Percentiles rank a stretch among this genome's conserved stretches.
phyloP scores from a whole-genome alignment of 2,329 filamentous ascomycete species.

The Colletotrichum aenigma region DNA sequence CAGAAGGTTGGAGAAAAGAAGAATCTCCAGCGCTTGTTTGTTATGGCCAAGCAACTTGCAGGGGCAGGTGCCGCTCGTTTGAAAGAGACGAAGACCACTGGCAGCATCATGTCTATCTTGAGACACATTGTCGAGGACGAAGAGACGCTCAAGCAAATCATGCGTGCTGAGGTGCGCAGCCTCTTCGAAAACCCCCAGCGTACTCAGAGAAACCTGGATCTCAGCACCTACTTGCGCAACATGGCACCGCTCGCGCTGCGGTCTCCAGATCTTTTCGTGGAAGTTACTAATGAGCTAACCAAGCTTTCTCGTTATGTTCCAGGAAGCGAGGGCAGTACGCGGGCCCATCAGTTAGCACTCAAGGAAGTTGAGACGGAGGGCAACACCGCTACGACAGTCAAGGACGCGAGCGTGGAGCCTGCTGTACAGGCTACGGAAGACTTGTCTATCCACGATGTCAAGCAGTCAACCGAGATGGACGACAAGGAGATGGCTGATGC shows the following conservation, averaged over 20 bases:
- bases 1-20: constrained; percentile 81
- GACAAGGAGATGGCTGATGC: constrained; percentile 68
- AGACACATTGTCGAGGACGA: constrained; percentile 96
- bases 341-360: constrained; percentile 41
- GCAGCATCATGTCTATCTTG: constrained; percentile 81
- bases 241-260: constrained; percentile 82
- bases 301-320: constrained; percentile 69
- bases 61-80: constrained; percentile 79
- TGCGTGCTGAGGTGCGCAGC: constrained; percentile 86
- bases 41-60: constrained; percentile 93
- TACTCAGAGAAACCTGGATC: constrained; percentile 66
- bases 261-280: constrained; percentile 83
- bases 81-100: constrained; percentile 53
- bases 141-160: constrained; percentile 86
- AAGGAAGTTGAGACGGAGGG: constrained; percentile 38
- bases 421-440: constrained; percentile 51
- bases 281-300: constrained; percentile 84
- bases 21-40: constrained; percentile 87
- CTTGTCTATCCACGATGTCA: constrained; percentile 56
- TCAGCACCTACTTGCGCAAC: constrained; percentile 73
- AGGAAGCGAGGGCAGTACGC: constrained; percentile 35
- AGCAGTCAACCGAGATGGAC: constrained; percentile 61
- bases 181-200: constrained; percentile 67
- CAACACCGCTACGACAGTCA: constrained; percentile 2
- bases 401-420: constrained; percentile 39